Base-by-base conservation (phyloP, 1,139 yeast species). In the Kodamaea ohmeri region DNA sequence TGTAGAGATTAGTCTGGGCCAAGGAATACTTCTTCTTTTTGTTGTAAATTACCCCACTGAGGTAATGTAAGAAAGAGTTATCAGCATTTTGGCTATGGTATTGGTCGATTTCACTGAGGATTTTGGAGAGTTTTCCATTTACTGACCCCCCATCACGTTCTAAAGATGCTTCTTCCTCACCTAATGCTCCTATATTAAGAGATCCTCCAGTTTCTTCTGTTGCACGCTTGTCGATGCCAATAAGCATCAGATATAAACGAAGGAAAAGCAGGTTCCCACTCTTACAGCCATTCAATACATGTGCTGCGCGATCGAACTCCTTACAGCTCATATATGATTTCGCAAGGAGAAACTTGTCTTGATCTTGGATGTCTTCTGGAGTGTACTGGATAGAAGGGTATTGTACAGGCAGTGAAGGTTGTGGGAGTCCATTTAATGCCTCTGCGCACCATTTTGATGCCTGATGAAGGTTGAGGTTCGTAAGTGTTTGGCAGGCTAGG, bases 361-460 rank as follows among this genome's bases (percentile, higher is more conserved):
- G 60, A 25, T 63, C 63, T 12, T 46, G 43, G 3, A 45, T 34
- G 29, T 78, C 83, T 11, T 64, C 52, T 3, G 40, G 39, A 4
- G 35, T 18, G 3, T 41, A 31, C n/a, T 36, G 31, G 3, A 42
- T 38, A 2, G 40, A 25, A 4, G 57, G 50, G 35, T 38, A 44
- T 18, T 47, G 46, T 15, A 47, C 40, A 9, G 53, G 40, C 12
- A 41, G 48, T 11, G 46, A 26, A 11, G 27, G 11, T 11, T 30
- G 35, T 5, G 43, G 45, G 6, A 71, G 50, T 1, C 76, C 76
- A 53, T 73, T 75, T 22, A 86, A 65, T 0, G 95, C 95, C 53
- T 88, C 96, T 1, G 88, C 82, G 39, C 70, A 71, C 96, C 96
- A 87, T 66, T 86, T 87, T 6, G 92, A 74, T 0, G 88, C 79